These are phyloP conservation scores for Zea luxurians DNA, from an alignment of 176 grass and related monocot species.

Conservation along the genomic window DNA sequence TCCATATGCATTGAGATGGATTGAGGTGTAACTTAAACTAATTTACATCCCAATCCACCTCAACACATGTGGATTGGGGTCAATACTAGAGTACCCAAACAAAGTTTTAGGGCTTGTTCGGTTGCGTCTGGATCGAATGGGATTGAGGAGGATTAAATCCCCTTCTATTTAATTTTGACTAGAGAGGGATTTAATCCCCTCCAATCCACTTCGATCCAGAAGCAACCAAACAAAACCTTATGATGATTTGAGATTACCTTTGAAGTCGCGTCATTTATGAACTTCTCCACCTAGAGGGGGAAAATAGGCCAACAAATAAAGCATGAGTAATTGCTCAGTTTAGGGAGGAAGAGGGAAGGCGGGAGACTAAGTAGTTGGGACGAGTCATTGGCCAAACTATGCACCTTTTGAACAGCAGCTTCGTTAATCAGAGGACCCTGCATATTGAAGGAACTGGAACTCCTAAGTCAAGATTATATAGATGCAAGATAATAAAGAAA, in stretches of 20 bases:
- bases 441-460: constrained; percentile 29
- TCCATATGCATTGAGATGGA: no score
- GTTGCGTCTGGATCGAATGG: no score
- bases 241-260: constrained; percentile 64
- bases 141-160: no score
- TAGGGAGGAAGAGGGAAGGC: background rate
- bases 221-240: background rate
- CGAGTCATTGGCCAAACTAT: constrained; percentile 1
- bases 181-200: no score
- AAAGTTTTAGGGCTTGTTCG: no score
- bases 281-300: constrained; percentile 78
- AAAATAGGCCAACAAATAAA: constrained; percentile 34
- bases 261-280: constrained; percentile 71
- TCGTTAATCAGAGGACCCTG: constrained; percentile 98
- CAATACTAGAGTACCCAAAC: no score
- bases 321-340: constrained; percentile 19
- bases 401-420: constrained; percentile 82
- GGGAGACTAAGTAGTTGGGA: background rate
- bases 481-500: constrained; percentile 1
- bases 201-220: no score
- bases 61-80: no score
- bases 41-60: no score
- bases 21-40: no score
- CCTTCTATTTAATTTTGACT: no score
- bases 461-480: constrained; percentile 29